These are phyloP conservation scores for Talaromyces funiculosus DNA, from an alignment of 2,329 filamentous ascomycete genomes.

Conservation along the genomic window DNA sequence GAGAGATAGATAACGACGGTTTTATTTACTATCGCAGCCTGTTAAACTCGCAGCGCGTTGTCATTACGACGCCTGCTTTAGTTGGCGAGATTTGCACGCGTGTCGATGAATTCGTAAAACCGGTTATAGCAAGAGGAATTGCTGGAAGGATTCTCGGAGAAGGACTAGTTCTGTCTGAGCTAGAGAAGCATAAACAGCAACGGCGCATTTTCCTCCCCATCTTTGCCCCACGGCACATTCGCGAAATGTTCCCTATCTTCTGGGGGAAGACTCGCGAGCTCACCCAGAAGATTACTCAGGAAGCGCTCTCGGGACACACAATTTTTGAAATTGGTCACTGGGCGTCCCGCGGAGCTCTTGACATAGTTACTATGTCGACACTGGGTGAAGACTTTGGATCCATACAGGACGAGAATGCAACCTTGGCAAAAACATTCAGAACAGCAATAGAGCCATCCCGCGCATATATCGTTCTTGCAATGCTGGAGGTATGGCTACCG, in stretches of 20 bases:
- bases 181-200: slow-evolving; percentile 67
- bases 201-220: slow-evolving; percentile 63
- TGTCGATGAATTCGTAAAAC: background rate
- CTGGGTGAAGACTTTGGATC: slow-evolving; percentile 62
- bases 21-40: background rate
- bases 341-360: slow-evolving; percentile 61
- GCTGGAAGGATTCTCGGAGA: slow-evolving; percentile 20
- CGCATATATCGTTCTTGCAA: background rate
- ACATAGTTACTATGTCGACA: slow-evolving; percentile 64
- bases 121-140: background rate
- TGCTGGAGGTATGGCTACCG: slow-evolving; percentile 1
- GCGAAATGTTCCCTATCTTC: slow-evolving; percentile 68
- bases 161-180: slow-evolving; percentile 63
- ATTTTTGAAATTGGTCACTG: slow-evolving; percentile 54
- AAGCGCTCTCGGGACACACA: background rate
- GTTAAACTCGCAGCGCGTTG: background rate
- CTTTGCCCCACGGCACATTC: slow-evolving; percentile 48
- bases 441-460: background rate
- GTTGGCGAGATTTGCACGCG: background rate
- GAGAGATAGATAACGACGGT: background rate
- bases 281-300: background rate
- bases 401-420: slow-evolving; percentile 51
- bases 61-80: background rate
- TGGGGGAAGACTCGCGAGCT: slow-evolving; percentile 54
- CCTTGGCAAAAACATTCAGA: slow-evolving; percentile 39